These are phyloP conservation scores for Perkinsela sp. DNA, from an alignment of 208 protist genomes.

Conservation along the genomic window DNA sequence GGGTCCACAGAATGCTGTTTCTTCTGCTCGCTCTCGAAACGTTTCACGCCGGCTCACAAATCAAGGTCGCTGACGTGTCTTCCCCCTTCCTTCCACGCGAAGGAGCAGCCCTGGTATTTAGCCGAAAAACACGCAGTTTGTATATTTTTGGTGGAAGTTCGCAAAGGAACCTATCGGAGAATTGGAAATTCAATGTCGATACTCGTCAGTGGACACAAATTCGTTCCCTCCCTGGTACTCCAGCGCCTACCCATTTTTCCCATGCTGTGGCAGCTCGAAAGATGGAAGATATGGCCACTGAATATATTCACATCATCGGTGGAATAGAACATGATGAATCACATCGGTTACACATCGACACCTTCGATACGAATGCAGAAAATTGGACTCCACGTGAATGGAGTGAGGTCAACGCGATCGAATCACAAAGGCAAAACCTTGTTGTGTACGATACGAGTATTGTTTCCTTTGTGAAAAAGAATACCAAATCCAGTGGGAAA, in stretches of 20 bases:
- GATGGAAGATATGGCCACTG: background rate
- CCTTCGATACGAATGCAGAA: background rate
- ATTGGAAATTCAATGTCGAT: background rate
- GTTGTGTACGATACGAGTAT: background rate
- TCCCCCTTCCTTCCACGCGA: background rate
- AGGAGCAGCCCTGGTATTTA: background rate
- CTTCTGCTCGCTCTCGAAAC: too few relatives aligned
- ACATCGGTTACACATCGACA: background rate
- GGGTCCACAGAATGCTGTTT: too few relatives aligned
- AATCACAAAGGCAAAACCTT: background rate
- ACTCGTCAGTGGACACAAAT: background rate
- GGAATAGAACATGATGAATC: background rate
- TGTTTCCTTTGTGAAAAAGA: background rate
- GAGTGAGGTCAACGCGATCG: background rate
- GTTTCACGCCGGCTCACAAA: too few relatives aligned
- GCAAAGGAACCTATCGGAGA: background rate
- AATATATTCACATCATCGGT: background rate
- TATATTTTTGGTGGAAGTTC: background rate
- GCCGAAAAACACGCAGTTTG: background rate
- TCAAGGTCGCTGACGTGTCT: too few relatives aligned
- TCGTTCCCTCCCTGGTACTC: background rate
- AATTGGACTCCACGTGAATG: background rate
- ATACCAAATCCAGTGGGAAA: background rate
- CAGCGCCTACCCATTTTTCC: background rate
- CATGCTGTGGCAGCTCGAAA: background rate